Conservation (phyloP, 2,329 filamentous ascomycete genomes). For the Colletotrichum navitas region DNA sequence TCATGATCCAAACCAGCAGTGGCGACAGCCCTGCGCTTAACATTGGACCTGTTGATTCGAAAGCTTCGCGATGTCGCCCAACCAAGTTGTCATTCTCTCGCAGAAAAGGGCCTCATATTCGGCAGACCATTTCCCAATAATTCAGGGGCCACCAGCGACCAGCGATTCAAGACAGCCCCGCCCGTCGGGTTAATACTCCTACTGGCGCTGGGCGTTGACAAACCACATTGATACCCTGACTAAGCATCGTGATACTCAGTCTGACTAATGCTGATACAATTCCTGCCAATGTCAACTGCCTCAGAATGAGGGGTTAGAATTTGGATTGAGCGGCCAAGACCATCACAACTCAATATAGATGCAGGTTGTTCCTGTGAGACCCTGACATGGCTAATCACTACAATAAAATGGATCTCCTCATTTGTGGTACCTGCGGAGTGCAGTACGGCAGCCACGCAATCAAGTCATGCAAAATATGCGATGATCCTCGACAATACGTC, state of each 20-base stretch:
- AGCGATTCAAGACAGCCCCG: neutral
- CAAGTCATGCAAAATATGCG: slow-evolving; percentile 76
- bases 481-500: slow-evolving; percentile 79
- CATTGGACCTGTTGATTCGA: neutral
- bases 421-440: slow-evolving; percentile 78
- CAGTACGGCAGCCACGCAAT: slow-evolving; percentile 69
- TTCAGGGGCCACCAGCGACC: neutral
- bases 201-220: neutral
- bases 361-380: neutral
- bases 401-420: slow-evolving; percentile 52
- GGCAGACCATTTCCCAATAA: neutral
- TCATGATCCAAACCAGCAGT: too few species aligned
- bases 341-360: neutral
- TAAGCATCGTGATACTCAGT: neutral
- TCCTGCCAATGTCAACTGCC: neutral
- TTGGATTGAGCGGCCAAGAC: neutral
- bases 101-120: neutral
- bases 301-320: slow-evolving; percentile 5
- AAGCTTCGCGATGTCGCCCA: neutral
- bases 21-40: too few species aligned
- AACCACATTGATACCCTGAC: neutral
- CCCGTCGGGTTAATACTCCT: too few species aligned
- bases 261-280: slow-evolving; percentile 18
- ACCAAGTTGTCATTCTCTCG: neutral
- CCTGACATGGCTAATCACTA: too few species aligned